phyloP scores from a whole-genome alignment of 73 alveolate species.

The Blepharisma stoltei region DNA sequence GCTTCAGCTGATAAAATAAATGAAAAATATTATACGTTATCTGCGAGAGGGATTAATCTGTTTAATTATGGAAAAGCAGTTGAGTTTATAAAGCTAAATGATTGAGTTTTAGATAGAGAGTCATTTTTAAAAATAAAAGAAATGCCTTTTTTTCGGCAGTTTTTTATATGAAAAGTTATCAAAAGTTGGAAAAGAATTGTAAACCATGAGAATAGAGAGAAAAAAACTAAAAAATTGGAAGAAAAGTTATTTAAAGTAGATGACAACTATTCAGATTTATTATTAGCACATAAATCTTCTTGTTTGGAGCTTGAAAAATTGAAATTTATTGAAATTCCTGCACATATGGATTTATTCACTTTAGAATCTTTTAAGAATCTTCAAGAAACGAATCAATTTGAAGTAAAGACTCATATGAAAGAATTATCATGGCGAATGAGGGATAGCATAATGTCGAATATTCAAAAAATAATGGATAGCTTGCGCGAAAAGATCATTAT shows the following conservation, averaged over 20 bases:
- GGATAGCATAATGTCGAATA: constrained; percentile 59
- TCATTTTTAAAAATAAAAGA: constrained; percentile 71
- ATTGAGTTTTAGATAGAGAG: constrained; percentile 76
- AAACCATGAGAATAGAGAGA: constrained; percentile 49
- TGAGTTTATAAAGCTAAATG: constrained; percentile 70
- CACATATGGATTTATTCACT: constrained; percentile 49
- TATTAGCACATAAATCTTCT: constrained; percentile 57
- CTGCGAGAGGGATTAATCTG: constrained; percentile 73
- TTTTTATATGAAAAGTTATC: constrained; percentile 79
- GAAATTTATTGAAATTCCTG: constrained; percentile 61
- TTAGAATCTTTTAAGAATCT: constrained; percentile 56
- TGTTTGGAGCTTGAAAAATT: constrained; percentile 76
- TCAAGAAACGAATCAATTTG: constrained; percentile 43
- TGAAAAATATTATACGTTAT: constrained; percentile 66
- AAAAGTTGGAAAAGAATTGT: constrained; percentile 79
- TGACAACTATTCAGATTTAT: constrained; percentile 56
- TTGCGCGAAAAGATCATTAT: constrained; percentile 58
- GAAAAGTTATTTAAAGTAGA: constrained; percentile 68
- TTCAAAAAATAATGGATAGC: constrained; percentile 63
- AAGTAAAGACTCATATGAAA: constrained; percentile 49
- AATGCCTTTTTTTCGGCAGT: constrained; percentile 69
- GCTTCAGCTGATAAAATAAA: constrained; percentile 48
- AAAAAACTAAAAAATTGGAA: constrained; percentile 55
- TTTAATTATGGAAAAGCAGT: constrained; percentile 63
- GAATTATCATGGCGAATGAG: constrained; percentile 47